Evolutionary conservation across 2,329 filamentous ascomycete genomes (phyloP).

Genomic region (Hysterium pulicare): DNA sequence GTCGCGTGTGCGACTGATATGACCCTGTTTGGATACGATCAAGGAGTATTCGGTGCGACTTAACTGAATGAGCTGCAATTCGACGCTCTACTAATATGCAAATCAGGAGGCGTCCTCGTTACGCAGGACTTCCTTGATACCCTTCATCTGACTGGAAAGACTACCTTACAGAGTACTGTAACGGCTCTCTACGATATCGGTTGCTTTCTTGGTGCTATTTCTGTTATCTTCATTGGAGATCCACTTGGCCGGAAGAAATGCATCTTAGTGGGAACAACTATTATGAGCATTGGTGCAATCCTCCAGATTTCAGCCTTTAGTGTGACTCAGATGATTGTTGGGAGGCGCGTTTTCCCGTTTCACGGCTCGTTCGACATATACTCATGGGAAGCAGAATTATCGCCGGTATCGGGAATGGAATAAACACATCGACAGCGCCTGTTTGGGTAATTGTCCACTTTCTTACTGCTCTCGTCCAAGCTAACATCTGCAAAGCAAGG

Average conservation of each 20-base stretch:
- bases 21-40: conserved; percentile 48
- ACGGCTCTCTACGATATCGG: conserved; percentile 59
- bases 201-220: conserved; percentile 56
- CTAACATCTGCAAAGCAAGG: conserved; percentile 56
- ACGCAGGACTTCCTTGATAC: conserved; percentile 52
- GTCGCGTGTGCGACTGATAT: conserved; percentile 29
- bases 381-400: conserved; percentile 32
- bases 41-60: conserved; percentile 50
- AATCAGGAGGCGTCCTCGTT: conserved; percentile 51
- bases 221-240: conserved; percentile 49
- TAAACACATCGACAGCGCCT: conserved; percentile 50
- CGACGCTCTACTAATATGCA: conserved; percentile 5
- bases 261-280: conserved; percentile 46
- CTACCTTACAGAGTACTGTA: conserved; percentile 45
- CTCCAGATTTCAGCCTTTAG: conserved; percentile 46
- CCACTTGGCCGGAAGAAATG: conserved; percentile 47
- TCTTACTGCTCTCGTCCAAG: conserved; percentile 41
- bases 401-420: conserved; percentile 49
- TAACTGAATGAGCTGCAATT: neutral
- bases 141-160: conserved; percentile 43
- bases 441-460: conserved; percentile 41
- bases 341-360: conserved; percentile 19
- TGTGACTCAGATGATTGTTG: conserved; percentile 50
- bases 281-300: conserved; percentile 50
- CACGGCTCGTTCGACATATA: conserved; percentile 2